Conservation (phyloP, 305 asterid species). For the Plantago coronopus region DNA sequence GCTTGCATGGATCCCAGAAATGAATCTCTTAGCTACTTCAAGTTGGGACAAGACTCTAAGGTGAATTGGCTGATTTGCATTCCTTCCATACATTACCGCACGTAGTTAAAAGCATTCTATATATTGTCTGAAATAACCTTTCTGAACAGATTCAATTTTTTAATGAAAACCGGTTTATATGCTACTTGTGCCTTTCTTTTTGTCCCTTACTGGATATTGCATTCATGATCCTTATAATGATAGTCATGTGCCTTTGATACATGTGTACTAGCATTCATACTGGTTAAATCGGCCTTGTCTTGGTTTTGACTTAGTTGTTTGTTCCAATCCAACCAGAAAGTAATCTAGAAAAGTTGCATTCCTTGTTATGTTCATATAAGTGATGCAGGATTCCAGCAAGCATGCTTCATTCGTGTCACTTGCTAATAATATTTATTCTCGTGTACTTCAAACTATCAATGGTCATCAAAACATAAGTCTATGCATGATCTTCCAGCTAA, state of each 20-base stretch:
- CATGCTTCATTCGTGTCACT: too few species aligned
- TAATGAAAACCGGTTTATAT: neutral
- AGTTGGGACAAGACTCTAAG: slow-evolving; percentile 94
- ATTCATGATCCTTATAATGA: too few species aligned
- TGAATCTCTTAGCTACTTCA: slow-evolving; percentile 78
- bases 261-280: too few species aligned
- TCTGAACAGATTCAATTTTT: neutral
- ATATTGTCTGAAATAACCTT: neutral
- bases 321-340: too few species aligned
- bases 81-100: slow-evolving; percentile 7
- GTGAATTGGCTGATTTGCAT: slow-evolving; percentile 28
- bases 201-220: too few species aligned
- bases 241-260: too few species aligned
- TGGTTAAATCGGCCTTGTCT: too few species aligned
- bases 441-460: neutral
- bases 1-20: slow-evolving; percentile 84
- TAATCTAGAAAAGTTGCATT: too few species aligned
- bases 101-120: neutral
- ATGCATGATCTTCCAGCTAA: neutral
- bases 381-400: too few species aligned
- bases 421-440: neutral
- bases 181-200: too few species aligned
- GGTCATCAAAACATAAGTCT: slow-evolving; percentile 7
- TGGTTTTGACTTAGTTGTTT: too few species aligned
- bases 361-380: too few species aligned